Base-by-base conservation (phyloP, 2,329 filamentous ascomycete genomes). In the Hymenoscyphus scutula region DNA sequence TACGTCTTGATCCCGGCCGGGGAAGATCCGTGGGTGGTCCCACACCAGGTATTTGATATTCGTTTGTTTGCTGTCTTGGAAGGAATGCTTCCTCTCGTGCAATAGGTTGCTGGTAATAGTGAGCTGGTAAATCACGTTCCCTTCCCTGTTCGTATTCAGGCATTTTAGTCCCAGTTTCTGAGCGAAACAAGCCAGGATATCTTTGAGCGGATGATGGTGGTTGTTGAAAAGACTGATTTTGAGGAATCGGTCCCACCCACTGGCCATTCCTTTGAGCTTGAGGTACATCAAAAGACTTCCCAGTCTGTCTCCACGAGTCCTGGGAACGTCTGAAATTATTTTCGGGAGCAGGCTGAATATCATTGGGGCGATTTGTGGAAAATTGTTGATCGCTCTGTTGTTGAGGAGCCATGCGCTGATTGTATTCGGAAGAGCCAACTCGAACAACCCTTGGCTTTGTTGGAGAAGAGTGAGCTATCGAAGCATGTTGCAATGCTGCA, bases 131-230 rank as follows among this genome's bases (percentile, higher is more conserved):
- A 29, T 73, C 69, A 19, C 13, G 45, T 51, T 51, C 45, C 8
- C 45, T 19, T 38, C 13, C 34, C 55, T 68, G 60, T 41, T 63
- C 64, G 8, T 67, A 65, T 38, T 65, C 58, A 30, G 66, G 48
- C 19, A 65, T 53, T 56, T 69, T 72, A 37, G 64, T 62, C 25
- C 65, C 66, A 61, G 58, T 25, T 51, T 65, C 69, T 17, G 73
- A 68, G 53, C 74, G 74, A 66, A 84, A 82, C 15, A 82, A 74
- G n/a, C 76, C 74, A 2, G 81, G 80, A 63, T 79, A 84, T 53
- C 81, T 76, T 65, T 80, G 76, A 8, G 82, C 79, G 4, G 82
- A 80, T 3, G 81, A 81, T 5, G 82, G 82, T 5, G 82, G 82
- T 41, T 80, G 74, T 64, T 78, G 76, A n/a, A 75, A 71, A 10